Evolutionary conservation across 2,329 filamentous ascomycete species (phyloP).

Genomic region (Pseudonectria foliicola): DNA sequence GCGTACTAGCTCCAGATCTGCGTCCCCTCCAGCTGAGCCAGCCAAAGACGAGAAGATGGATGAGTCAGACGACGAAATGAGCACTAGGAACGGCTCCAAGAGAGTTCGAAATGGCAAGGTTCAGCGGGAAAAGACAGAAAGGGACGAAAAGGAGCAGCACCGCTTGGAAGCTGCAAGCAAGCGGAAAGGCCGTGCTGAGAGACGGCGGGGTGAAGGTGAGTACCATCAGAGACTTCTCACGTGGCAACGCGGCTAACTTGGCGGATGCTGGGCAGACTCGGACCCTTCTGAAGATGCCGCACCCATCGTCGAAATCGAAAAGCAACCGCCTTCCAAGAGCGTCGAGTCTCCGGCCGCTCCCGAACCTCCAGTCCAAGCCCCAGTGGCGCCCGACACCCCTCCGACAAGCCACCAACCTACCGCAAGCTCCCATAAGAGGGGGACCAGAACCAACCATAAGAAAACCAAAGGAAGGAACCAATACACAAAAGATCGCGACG

Average conservation of each 20-base stretch:
- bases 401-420: constrained; percentile 38
- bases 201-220: constrained; percentile 73
- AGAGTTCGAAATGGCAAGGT: constrained; percentile 54
- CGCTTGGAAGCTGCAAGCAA: constrained; percentile 69
- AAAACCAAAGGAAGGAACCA: constrained; percentile 71
- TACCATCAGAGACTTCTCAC: neutral
- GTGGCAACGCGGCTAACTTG: neutral
- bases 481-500: constrained; percentile 70
- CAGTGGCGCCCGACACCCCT: constrained; percentile 31
- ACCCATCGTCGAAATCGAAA: constrained; percentile 37
- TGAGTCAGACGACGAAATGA: constrained; percentile 66
- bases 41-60: constrained; percentile 45
- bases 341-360: constrained; percentile 22
- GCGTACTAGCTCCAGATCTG: constrained; percentile 71
- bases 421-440: constrained; percentile 50
- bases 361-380: constrained; percentile 24
- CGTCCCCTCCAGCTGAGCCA: constrained; percentile 44
- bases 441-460: constrained; percentile 53
- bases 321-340: constrained; percentile 21
- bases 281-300: constrained; percentile 61
- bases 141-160: constrained; percentile 68
- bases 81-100: constrained; percentile 45
- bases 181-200: constrained; percentile 73
- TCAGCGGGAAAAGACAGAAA: constrained; percentile 56
- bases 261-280: constrained; percentile 46